phyloP scores from a whole-genome alignment of 768 basidiomycete species.

The Phlebiopsis flavidoalba region DNA sequence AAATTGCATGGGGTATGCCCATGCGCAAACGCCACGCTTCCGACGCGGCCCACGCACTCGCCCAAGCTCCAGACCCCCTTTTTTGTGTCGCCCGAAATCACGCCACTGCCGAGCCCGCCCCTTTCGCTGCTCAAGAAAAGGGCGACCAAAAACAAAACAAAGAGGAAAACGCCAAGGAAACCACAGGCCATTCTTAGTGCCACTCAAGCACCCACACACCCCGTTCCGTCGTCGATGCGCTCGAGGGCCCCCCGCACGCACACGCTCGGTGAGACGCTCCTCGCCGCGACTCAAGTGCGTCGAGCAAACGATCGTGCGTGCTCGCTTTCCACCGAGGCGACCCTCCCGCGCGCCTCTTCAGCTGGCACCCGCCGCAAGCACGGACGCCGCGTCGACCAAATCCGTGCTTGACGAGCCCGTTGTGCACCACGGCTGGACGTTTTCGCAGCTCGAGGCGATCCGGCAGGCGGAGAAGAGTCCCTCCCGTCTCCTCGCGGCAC shows the following conservation, averaged over 20 bases:
- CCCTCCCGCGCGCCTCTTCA: slow-evolving; percentile 7
- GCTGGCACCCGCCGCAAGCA: neutral
- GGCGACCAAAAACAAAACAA: too few species aligned
- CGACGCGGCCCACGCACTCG: neutral
- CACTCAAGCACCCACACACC: too few species aligned
- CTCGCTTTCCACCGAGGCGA: slow-evolving; percentile 23
- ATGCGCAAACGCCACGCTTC: slow-evolving; percentile 12
- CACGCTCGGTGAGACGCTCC: slow-evolving; percentile 29
- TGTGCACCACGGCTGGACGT: slow-evolving; percentile 1
- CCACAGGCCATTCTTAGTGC: too few species aligned
- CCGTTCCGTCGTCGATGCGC: neutral
- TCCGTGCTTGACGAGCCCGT: neutral
- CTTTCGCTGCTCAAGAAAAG: neutral
- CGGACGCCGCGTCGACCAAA: neutral
- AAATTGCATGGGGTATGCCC: slow-evolving; percentile 38
- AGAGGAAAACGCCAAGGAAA: too few species aligned
- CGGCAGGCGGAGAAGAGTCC: slow-evolving; percentile 12
- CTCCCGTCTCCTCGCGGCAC: slow-evolving; percentile 20
- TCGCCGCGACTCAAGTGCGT: slow-evolving; percentile 31
- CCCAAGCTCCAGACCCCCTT: neutral
- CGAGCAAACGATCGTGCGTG: slow-evolving; percentile 26
- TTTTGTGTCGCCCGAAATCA: neutral
- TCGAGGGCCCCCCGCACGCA: slow-evolving; percentile 18
- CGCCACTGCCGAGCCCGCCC: slow-evolving; percentile 1
- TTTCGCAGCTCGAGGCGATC: slow-evolving; percentile 6